phyloP scores from a whole-genome alignment of 2,329 filamentous ascomycete species.

The Lachnellula willkommii region DNA sequence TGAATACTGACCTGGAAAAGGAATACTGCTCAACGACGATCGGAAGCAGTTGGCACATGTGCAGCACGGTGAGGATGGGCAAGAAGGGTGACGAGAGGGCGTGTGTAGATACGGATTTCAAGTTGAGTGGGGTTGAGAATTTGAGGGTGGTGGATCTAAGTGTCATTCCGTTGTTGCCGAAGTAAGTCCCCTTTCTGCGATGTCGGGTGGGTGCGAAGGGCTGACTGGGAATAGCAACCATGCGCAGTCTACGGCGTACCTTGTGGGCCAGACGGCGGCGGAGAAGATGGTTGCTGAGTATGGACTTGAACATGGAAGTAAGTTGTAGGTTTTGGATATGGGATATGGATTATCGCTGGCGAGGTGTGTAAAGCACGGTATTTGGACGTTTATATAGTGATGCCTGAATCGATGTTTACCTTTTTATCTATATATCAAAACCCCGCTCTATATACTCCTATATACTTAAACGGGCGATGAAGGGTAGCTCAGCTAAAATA shows the following conservation, averaged over 20 bases:
- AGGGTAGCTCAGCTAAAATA: too few relatives aligned
- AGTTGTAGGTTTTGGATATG: not conserved
- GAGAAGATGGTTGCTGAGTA: constrained; percentile 46
- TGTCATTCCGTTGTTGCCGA: constrained; percentile 45
- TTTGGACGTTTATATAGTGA: too few relatives aligned
- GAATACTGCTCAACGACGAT: constrained; percentile 11
- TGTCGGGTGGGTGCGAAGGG: not conserved
- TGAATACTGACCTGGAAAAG: too few relatives aligned
- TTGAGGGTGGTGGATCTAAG: constrained; percentile 27
- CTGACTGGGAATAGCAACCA: constrained; percentile 38
- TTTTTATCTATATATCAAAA: too few relatives aligned
- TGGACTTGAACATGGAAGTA: constrained; percentile 24
- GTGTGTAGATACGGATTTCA: constrained; percentile 1
- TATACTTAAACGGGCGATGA: too few relatives aligned
- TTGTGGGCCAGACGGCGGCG: constrained; percentile 46
- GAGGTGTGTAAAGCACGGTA: too few relatives aligned
- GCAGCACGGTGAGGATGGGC: constrained; percentile 3
- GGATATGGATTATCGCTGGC: too few relatives aligned
- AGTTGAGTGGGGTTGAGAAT: not conserved
- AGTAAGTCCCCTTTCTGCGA: constrained; percentile 34
- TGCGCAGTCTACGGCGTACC: constrained; percentile 48
- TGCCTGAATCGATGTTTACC: too few relatives aligned
- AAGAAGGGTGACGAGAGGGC: not conserved
- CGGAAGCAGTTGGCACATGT: not conserved
- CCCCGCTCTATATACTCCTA: too few relatives aligned